Percentiles rank a stretch among this genome's conserved stretches.
Conservation (phyloP, 2,329 filamentous ascomycete species). For the Ophiognomonia clavigignenti-juglandacearum region DNA sequence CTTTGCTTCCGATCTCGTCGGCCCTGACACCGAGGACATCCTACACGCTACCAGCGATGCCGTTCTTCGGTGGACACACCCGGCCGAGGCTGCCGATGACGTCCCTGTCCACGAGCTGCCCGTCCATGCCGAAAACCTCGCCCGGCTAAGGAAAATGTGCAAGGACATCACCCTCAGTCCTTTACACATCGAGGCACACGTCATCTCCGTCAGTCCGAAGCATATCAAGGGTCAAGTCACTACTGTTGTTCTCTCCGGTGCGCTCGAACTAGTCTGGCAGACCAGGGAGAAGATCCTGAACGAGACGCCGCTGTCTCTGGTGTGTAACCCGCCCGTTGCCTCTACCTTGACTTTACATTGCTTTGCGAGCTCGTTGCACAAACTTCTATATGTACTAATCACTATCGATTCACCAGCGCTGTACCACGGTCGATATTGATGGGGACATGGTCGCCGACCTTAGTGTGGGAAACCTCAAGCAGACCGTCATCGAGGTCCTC, state of each 20-base stretch:
- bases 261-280: slow-evolving; percentile 82
- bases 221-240: slow-evolving; percentile 65
- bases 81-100: slow-evolving; percentile 78
- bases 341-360: slow-evolving; percentile 12
- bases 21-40: slow-evolving; percentile 91
- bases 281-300: slow-evolving; percentile 87
- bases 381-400: slow-evolving; percentile 15
- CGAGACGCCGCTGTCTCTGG: slow-evolving; percentile 86
- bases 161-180: slow-evolving; percentile 69
- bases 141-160: slow-evolving; percentile 73
- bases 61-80: slow-evolving; percentile 88
- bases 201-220: slow-evolving; percentile 78
- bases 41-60: slow-evolving; percentile 87
- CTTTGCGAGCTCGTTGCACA: slow-evolving; percentile 23
- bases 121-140: slow-evolving; percentile 84
- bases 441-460: slow-evolving; percentile 81
- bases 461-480: slow-evolving; percentile 61
- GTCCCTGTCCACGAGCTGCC: slow-evolving; percentile 84
- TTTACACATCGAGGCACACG: slow-evolving; percentile 74
- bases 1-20: slow-evolving; percentile 86
- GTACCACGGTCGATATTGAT: slow-evolving; percentile 89
- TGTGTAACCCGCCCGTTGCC: slow-evolving; percentile 59
- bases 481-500: slow-evolving; percentile 75
- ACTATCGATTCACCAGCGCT: slow-evolving; percentile 55
- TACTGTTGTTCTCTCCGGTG: slow-evolving; percentile 86